Evolutionary conservation across 2,329 filamentous ascomycete genomes (phyloP).

Genomic region (Trichoderma koningiopsis): DNA sequence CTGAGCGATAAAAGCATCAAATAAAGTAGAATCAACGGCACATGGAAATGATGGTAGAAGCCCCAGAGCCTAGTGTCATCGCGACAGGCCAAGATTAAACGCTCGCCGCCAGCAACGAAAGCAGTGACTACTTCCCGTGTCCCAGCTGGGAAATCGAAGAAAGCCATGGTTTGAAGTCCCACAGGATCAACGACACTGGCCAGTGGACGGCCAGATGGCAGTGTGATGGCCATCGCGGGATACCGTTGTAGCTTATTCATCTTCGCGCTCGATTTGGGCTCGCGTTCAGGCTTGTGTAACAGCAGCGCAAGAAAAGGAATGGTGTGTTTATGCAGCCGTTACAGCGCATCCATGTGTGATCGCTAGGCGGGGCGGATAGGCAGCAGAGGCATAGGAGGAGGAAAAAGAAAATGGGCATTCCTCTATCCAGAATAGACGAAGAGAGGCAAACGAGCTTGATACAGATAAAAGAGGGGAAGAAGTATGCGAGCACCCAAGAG

Average conservation of each 20-base stretch:
- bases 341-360: not conserved
- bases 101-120: slow-evolving; percentile 32
- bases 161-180: slow-evolving; percentile 18
- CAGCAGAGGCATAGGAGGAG: not conserved
- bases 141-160: slow-evolving; percentile 13
- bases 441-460: not conserved
- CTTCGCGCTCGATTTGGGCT: not conserved
- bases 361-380: not conserved
- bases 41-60: slow-evolving; percentile 32
- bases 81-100: slow-evolving; percentile 29
- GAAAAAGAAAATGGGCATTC: not conserved
- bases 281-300: not conserved
- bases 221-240: slow-evolving; percentile 20
- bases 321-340: not conserved
- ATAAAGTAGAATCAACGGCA: slow-evolving; percentile 29
- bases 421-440: not conserved
- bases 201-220: slow-evolving; percentile 19
- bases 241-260: slow-evolving; percentile 11
- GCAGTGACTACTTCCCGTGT: slow-evolving; percentile 31
- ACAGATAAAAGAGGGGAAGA: not conserved
- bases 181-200: slow-evolving; percentile 9
- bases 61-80: slow-evolving; percentile 30
- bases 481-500: not conserved
- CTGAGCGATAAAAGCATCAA: not conserved
- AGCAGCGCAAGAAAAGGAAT: not conserved